Base-by-base conservation (phyloP, 139 green algal genomes). In the Ettlia oleoabundans region DNA sequence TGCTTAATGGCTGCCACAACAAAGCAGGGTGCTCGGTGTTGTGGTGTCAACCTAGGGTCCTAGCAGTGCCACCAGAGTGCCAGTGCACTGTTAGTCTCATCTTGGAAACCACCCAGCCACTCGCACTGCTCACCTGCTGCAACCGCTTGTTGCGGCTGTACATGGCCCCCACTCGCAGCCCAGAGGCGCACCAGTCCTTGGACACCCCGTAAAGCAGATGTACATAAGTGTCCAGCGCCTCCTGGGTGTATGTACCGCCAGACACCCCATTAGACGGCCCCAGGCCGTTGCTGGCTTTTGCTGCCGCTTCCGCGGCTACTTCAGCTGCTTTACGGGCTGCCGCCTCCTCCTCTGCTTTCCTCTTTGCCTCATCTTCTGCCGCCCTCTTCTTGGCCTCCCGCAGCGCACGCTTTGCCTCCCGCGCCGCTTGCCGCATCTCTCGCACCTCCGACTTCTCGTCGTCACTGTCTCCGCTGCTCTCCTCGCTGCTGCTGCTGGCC, bases 151-250 rank as follows among this genome's bases (percentile, higher is more conserved):
- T 96, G 7, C 77, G 75, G 18, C 82, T 91, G 86, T 92, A 89
- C 10, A 96, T 77, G 61, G 81, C 76, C n/a, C 93, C 93, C n/a
- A 95, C 66, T 10, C 93, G 80, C 76, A 96, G 78, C 1, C 93
- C 93, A 3, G 85, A 92, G 47, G 81, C 91, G 82, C 80, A 93
- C 77, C 84, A 93, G 82, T 87, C 88, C 73, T 94, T 94, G 72
- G 65, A 86, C 51, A 94, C 53, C 18, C 91, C 91, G 66, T 91
- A 93, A 7, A 94, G 41, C 21, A 91, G 38, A 64, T 90, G 90
- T 9, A 91, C 52, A 24, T 86, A 85, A 1, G 69, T 43, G 30
- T 84, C 69, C 55, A 83, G 77, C 37, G 69, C 72, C 40, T 88
- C 30, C n/a, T 84, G 51, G 30, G 55, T 32, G 55, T 65, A 65